Base-by-base conservation (phyloP, 2,329 filamentous ascomycete species). In the Delphinella strobiligena region DNA sequence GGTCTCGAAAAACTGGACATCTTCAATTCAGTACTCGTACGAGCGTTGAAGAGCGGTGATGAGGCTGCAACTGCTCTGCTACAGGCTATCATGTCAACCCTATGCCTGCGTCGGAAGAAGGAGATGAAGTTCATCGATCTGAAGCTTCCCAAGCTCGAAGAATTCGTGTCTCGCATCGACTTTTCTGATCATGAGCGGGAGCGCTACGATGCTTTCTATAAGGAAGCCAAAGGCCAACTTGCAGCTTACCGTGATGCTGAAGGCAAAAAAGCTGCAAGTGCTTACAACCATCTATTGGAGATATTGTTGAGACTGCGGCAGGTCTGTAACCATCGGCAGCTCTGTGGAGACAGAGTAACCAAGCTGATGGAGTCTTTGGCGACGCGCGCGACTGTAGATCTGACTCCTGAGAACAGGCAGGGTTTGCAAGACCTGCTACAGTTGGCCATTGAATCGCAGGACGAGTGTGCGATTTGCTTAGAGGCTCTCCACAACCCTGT, bases 81-180 rank as follows among this genome's bases (percentile, higher is more conserved):
- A 3, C 82, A 89, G 52, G 71, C 76, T 4, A 68, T 93, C 33
- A 88, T 93, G 76, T 69, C 71, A n/a, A 78, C 82, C 14, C 72
- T 93, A 34, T 91, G 83, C 51, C 67, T 94, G 16, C 75, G 87
- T 29, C 75, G 87, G 29, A 81, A 78, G 58, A 94, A 94, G 56
- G 80, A 89, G 41, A 93, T 94, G 86, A 71, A 72, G 4, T 93
- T 93, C 52, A 74, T 94, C 38, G 84, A 93, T 48, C 65, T 93
- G 15, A 81, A 78, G 45, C 68, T 93, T 7, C 86, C 87, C 0
- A 67, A 77, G 11, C 77, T 93, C 52, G 80, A 77, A 1, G 85
- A 89, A 53, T 87, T 81, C 48, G 68, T 91, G 4, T 79, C 91
- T 51, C 74, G 75, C 7, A 75, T 93, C 48, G 68, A 77, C 7